These are phyloP conservation scores for Penicillium sp. DNA, from an alignment of 2,329 filamentous ascomycete species.

Conservation along the genomic window DNA sequence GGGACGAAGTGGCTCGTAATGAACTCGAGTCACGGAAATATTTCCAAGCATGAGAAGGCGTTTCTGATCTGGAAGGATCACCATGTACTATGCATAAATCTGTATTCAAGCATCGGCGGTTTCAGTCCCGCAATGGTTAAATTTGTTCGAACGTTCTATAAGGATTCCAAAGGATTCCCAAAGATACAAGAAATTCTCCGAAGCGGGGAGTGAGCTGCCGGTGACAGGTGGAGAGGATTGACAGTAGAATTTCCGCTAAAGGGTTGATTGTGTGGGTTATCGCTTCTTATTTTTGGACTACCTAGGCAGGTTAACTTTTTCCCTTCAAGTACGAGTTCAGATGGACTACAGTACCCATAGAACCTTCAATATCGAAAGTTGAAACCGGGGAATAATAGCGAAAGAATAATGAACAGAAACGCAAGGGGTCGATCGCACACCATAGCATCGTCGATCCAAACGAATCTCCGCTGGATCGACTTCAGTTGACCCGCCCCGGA, in stretches of 20 bases:
- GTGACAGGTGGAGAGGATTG: not conserved
- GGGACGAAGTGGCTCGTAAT: constrained; percentile 1
- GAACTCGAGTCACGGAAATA: constrained; percentile 2
- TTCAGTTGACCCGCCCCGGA: constrained; percentile 13
- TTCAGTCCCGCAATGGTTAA: not conserved
- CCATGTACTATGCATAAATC: constrained; percentile 1
- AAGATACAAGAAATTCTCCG: no score
- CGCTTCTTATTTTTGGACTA: no score
- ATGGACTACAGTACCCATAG: not conserved
- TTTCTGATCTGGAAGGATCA: not conserved
- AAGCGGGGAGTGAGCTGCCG: not conserved
- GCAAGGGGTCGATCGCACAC: constrained; percentile 7
- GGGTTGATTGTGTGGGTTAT: no score
- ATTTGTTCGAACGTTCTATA: not conserved
- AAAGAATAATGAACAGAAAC: constrained; percentile 1
- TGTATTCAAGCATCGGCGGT: not conserved
- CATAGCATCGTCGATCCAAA: not conserved
- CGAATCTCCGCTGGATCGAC: constrained; percentile 8
- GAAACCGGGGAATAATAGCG: not conserved
- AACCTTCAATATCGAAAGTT: not conserved
- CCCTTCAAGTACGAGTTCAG: no score
- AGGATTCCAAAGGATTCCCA: not conserved
- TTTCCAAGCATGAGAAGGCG: constrained; percentile 7
- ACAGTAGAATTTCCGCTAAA: not conserved
- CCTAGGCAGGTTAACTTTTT: no score